These are phyloP conservation scores for Puccinia polysora DNA, from an alignment of 1,284 basidiomycete species.

Conservation along the genomic window DNA sequence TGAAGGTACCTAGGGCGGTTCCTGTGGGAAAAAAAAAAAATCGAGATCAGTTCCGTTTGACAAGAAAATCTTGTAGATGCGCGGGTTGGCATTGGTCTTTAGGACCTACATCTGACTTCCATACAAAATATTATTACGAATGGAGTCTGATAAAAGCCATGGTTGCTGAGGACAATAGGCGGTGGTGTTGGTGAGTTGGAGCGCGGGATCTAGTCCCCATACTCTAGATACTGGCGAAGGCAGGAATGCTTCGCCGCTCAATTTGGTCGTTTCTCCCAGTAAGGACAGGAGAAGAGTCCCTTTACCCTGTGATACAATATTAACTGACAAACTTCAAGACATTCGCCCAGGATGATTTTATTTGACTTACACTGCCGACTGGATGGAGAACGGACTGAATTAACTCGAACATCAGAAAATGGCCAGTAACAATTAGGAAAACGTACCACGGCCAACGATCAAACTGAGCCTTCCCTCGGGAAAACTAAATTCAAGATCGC, in stretches of 20 bases:
- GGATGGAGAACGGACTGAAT: not conserved
- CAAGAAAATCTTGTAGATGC: not conserved
- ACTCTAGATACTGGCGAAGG: slow-evolving; percentile 56
- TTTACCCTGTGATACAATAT: slow-evolving; percentile 55
- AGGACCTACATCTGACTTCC: slow-evolving; percentile 57
- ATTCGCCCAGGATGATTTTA: not conserved
- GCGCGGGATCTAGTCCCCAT: slow-evolving; percentile 54
- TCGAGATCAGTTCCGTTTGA: not conserved
- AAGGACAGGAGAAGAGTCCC: slow-evolving; percentile 58
- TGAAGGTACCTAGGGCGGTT: slow-evolving; percentile 10
- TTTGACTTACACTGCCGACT: not conserved
- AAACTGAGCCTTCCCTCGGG: slow-evolving; percentile 57
- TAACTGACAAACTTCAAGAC: slow-evolving; percentile 47
- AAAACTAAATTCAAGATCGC: slow-evolving; percentile 55
- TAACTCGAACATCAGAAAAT: not conserved
- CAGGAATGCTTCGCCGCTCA: slow-evolving; percentile 58
- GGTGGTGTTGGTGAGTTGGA: slow-evolving; percentile 67
- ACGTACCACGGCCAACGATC: slow-evolving; percentile 52
- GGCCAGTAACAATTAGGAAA: not conserved
- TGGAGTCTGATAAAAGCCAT: slow-evolving; percentile 73
- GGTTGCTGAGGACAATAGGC: slow-evolving; percentile 83
- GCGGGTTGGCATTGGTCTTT: not conserved
- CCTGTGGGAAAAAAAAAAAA: slow-evolving; percentile 5
- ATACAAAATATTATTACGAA: slow-evolving; percentile 75
- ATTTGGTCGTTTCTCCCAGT: slow-evolving; percentile 60